Conservation (phyloP, 129 eudicot genomes). For the Cynara cardunculus region DNA sequence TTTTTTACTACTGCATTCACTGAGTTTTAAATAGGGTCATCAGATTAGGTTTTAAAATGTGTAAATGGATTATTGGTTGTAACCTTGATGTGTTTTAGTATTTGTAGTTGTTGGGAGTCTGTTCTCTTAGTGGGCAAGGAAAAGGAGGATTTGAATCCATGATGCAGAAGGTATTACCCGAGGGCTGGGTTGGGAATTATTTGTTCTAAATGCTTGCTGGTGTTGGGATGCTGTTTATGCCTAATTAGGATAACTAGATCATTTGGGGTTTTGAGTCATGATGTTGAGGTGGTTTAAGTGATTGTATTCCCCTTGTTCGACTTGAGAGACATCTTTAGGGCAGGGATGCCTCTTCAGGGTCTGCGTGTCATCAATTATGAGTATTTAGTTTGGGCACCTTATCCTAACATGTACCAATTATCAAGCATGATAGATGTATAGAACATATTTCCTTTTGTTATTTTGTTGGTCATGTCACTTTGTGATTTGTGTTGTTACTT, state of each 20-base stretch:
- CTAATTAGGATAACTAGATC: no score
- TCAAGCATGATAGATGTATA: neutral
- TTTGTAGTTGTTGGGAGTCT: neutral
- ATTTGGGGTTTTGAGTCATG: no score
- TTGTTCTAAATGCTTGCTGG: neutral
- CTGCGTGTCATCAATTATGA: neutral
- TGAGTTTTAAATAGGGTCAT: neutral
- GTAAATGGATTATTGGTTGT: neutral
- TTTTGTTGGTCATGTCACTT: neutral
- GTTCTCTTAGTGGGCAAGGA: neutral
- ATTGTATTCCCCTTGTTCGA: no score
- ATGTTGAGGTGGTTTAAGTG: no score
- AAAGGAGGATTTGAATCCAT: neutral
- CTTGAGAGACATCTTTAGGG: no score
- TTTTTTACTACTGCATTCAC: neutral
- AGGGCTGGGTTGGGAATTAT: neutral
- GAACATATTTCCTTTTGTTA: neutral
- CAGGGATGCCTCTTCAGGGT: no score
- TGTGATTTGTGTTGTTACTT: neutral
- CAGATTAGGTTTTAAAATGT: neutral
- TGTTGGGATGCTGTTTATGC: no score
- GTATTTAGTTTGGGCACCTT: neutral
- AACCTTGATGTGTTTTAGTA: no score
- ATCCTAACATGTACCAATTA: neutral
- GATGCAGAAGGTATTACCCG: neutral